Percentiles rank a stretch among this genome's conserved stretches.
phyloP scores from a whole-genome alignment of 129 eudicot genomes.

The Sambucus nigra region DNA sequence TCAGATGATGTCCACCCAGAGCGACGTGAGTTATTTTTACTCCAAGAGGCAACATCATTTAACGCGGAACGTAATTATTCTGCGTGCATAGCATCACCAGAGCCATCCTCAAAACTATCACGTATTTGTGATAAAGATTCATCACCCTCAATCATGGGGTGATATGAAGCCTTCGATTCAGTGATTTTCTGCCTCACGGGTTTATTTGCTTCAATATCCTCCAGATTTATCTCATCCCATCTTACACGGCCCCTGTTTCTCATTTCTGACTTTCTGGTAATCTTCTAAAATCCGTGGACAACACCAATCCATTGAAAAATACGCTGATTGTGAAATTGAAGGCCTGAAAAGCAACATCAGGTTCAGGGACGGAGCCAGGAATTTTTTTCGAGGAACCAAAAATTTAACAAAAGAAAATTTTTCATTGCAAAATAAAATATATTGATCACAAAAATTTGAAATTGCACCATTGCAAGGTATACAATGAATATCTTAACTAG shows the following conservation, averaged over 20 bases:
- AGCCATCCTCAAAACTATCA: constrained; percentile 34
- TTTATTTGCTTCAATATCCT: constrained; percentile 80
- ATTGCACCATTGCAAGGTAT: too few species aligned
- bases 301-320: too few species aligned
- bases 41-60: constrained; percentile 68
- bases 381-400: too few species aligned
- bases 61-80: constrained; percentile 71
- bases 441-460: too few species aligned
- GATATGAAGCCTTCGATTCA: constrained; percentile 97
- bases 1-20: constrained; percentile 94
- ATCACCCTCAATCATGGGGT: constrained; percentile 75
- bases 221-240: constrained; percentile 85
- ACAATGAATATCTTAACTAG: too few species aligned
- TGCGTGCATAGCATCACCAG: constrained; percentile 45
- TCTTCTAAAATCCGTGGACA: too few species aligned
- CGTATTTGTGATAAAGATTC: constrained; percentile 63
- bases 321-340: too few species aligned
- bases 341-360: too few species aligned
- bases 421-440: too few species aligned
- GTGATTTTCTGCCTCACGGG: constrained; percentile 97
- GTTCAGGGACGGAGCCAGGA: too few species aligned
- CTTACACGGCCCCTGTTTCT: constrained; percentile 50
- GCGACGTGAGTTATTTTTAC: constrained; percentile 22
- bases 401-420: too few species aligned
- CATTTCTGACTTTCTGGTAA: too few species aligned